These are phyloP conservation scores for Lentinus brumalis DNA, from an alignment of 768 basidiomycete species.

Conservation along the genomic window DNA sequence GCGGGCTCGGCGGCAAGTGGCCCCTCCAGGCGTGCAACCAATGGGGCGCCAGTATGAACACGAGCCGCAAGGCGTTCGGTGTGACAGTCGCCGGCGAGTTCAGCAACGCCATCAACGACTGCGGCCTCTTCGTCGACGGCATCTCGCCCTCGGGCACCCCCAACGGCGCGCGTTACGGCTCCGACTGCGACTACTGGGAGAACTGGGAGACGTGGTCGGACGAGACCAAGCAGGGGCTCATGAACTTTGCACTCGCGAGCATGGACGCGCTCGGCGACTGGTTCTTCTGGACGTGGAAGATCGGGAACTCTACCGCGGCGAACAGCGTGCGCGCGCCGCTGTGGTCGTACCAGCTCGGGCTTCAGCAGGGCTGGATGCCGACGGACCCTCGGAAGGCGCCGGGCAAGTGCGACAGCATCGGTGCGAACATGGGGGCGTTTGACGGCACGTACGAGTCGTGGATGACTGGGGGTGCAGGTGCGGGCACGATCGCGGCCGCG, in stretches of 20 bases:
- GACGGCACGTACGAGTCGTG: constrained; percentile 56
- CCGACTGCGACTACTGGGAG: constrained; percentile 45
- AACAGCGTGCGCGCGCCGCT: constrained; percentile 52
- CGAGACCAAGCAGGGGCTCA: constrained; percentile 51
- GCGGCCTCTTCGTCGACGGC: constrained; percentile 52
- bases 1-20: constrained; percentile 30
- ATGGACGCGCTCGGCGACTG: constrained; percentile 70
- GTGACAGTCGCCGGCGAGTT: constrained; percentile 77
- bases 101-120: constrained; percentile 64
- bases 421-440: constrained; percentile 45
- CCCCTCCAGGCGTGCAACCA: constrained; percentile 41
- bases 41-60: constrained; percentile 40
- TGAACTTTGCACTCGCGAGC: constrained; percentile 50
- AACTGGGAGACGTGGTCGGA: constrained; percentile 53
- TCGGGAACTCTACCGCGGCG: constrained; percentile 55
- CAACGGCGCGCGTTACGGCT: constrained; percentile 22
- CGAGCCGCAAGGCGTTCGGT: constrained; percentile 57
- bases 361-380: constrained; percentile 77
- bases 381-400: constrained; percentile 61
- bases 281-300: constrained; percentile 86
- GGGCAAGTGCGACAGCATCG: constrained; percentile 64
- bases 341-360: constrained; percentile 71
- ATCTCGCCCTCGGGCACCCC: constrained; percentile 5
- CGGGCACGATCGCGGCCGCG: constrained; percentile 44
- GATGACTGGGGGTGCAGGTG: constrained; percentile 66